Percentiles rank a stretch among this genome's conserved stretches.
phyloP scores from a whole-genome alignment of 1,284 basidiomycete genomes.

The Apiotrichum gracile region DNA sequence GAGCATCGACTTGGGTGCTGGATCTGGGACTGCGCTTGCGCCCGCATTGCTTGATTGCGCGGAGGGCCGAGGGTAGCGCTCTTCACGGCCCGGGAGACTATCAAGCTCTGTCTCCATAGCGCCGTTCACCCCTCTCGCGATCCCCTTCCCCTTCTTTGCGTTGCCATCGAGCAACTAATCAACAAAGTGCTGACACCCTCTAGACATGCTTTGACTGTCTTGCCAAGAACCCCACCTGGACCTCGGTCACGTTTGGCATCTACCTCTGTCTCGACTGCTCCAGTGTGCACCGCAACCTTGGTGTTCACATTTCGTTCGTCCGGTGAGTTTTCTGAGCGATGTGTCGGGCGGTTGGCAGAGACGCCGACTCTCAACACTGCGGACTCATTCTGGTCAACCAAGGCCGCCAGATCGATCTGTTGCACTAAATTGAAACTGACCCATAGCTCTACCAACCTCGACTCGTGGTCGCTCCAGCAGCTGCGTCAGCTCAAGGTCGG shows the following conservation, averaged over 20 bases:
- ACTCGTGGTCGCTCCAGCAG: conserved; percentile 88
- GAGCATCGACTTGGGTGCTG: too few species aligned
- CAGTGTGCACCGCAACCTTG: conserved; percentile 90
- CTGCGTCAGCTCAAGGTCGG: conserved; percentile 95
- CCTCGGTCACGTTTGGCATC: conserved; percentile 90
- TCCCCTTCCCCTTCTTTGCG: too few species aligned
- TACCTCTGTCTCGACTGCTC: conserved; percentile 99
- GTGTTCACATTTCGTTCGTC: conserved; percentile 97
- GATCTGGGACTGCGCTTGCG: too few species aligned
- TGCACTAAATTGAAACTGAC: too few species aligned
- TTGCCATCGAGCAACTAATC: too few species aligned
- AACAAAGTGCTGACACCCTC: background rate
- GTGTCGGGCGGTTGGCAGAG: background rate
- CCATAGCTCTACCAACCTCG: conserved; percentile 89
- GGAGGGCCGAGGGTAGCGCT: too few species aligned
- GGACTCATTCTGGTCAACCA: too few species aligned
- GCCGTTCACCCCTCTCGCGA: too few species aligned
- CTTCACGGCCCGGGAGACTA: too few species aligned
- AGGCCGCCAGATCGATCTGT: too few species aligned
- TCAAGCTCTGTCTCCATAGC: too few species aligned
- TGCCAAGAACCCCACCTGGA: conserved; percentile 96
- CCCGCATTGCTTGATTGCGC: too few species aligned
- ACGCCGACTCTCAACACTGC: background rate
- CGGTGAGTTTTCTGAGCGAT: conserved; percentile 62
- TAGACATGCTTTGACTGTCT: conserved; percentile 95